Percentiles rank a stretch among this genome's conserved stretches.
Evolutionary conservation across 352 stramenopile genomes (phyloP).

Genomic region (Globisporangium canariense): DNA sequence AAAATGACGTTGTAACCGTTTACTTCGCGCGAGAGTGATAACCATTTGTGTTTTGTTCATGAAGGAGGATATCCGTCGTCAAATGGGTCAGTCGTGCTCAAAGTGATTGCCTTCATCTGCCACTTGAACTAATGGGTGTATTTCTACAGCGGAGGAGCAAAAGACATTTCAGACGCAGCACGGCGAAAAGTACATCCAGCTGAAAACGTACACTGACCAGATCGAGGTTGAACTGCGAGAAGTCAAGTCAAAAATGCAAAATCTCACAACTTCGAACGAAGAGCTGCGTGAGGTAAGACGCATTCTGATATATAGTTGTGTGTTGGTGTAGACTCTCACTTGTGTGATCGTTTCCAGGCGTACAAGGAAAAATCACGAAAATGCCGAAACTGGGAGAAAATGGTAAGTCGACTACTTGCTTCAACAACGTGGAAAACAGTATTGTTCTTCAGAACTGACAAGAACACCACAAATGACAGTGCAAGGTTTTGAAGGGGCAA

Average conservation of each 20-base stretch:
- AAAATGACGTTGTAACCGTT: not conserved
- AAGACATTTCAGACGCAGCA: slow-evolving; percentile 78
- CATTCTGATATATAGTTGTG: not conserved
- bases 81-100: slow-evolving; percentile 46
- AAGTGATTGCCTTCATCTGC: not conserved
- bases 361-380: slow-evolving; percentile 87
- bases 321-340: not conserved
- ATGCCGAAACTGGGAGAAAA: slow-evolving; percentile 88
- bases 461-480: slow-evolving; percentile 28
- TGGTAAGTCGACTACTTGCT: slow-evolving; percentile 34
- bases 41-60: not conserved
- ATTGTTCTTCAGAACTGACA: not conserved
- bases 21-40: not conserved
- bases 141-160: slow-evolving; percentile 63
- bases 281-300: slow-evolving; percentile 63
- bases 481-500: slow-evolving; percentile 68
- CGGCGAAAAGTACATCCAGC: slow-evolving; percentile 83
- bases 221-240: slow-evolving; percentile 78
- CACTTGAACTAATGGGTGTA: not conserved
- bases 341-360: slow-evolving; percentile 28
- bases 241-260: slow-evolving; percentile 78
- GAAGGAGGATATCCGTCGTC: slow-evolving; percentile 66
- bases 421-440: not conserved
- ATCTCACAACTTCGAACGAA: slow-evolving; percentile 66
- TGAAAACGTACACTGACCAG: slow-evolving; percentile 86